Conservation (phyloP, 1,139 yeast genomes). For the Candida dubliniensis region DNA sequence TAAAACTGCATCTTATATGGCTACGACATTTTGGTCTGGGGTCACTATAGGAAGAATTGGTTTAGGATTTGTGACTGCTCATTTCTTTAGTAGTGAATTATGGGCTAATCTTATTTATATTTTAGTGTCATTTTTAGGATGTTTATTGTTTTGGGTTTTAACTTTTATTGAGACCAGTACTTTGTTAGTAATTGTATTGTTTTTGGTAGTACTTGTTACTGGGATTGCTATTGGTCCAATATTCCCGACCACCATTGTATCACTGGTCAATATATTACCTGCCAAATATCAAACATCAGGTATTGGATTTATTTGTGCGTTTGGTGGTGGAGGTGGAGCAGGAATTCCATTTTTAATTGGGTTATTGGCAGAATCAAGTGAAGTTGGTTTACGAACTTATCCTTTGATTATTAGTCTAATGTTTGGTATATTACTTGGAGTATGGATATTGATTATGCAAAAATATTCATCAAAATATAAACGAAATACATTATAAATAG, state of each 20-base stretch:
- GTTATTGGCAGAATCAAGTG: conserved; percentile 38
- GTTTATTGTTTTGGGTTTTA: conserved; percentile 30
- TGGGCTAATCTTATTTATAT: conserved; percentile 42
- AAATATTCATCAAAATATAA: conserved; percentile 20
- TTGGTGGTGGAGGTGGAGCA: conserved; percentile 79
- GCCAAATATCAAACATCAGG: conserved; percentile 62
- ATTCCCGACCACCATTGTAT: conserved; percentile 72
- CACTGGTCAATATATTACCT: conserved; percentile 65
- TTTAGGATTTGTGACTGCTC: conserved; percentile 61
- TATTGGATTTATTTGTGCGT: conserved; percentile 72
- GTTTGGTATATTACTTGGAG: conserved; percentile 24
- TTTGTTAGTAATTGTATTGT: conserved; percentile 18
- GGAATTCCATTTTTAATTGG: conserved; percentile 67
- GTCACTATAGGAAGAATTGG: conserved; percentile 60
- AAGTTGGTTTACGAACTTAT: conserved; percentile 31
- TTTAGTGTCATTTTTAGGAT: conserved; percentile 29
- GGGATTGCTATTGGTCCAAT: conserved; percentile 80
- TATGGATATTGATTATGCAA: conserved; percentile 30
- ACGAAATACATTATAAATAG: conserved; percentile 16
- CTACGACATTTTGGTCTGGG: conserved; percentile 67
- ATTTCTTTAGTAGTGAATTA: conserved; percentile 43
- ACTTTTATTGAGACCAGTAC: conserved; percentile 15
- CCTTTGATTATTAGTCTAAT: conserved; percentile 34
- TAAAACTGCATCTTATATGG: conserved; percentile 54
- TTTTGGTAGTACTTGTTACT: conserved; percentile 47